Conservation (phyloP, 2,329 filamentous ascomycete species). For the Diaporthe aspalathi region DNA sequence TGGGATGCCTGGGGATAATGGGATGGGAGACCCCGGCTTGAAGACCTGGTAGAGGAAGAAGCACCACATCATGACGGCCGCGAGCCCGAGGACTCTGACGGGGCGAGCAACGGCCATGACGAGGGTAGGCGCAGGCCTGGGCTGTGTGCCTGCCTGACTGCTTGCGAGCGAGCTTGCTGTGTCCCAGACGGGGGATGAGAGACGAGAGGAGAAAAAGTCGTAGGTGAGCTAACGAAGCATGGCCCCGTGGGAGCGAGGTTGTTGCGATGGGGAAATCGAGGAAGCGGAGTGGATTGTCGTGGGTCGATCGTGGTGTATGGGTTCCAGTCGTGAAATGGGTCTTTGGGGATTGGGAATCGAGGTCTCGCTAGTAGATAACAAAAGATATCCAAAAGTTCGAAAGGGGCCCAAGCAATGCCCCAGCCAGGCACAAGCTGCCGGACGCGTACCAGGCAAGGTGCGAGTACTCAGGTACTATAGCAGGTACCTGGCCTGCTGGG, state of each 20-base stretch:
- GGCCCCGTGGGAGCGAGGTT: constrained; percentile 32
- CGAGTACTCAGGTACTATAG: too few relatives aligned
- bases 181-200: constrained; percentile 10
- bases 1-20: constrained; percentile 53
- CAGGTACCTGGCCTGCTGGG: not conserved
- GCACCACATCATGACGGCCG: constrained; percentile 78
- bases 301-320: constrained; percentile 30
- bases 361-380: not conserved
- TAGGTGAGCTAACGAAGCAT: constrained; percentile 37
- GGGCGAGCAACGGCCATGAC: constrained; percentile 88
- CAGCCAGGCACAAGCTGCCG: not conserved
- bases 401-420: constrained; percentile 30
- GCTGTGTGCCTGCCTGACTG: not conserved
- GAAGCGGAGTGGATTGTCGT: constrained; percentile 21
- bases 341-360: constrained; percentile 1
- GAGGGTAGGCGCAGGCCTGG: constrained; percentile 36
- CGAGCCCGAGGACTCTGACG: constrained; percentile 80
- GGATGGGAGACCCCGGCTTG: constrained; percentile 61
- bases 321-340: constrained; percentile 21
- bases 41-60: constrained; percentile 84
- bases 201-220: constrained; percentile 10
- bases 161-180: constrained; percentile 25
- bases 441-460: constrained; percentile 3
- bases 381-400: constrained; percentile 31
- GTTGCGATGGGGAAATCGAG: constrained; percentile 30